Evolutionary conservation across 1,139 yeast genomes (phyloP), one percentile per base, ranked within the genome.

Genomic region (Saccharomyces pastorianus): DNA sequence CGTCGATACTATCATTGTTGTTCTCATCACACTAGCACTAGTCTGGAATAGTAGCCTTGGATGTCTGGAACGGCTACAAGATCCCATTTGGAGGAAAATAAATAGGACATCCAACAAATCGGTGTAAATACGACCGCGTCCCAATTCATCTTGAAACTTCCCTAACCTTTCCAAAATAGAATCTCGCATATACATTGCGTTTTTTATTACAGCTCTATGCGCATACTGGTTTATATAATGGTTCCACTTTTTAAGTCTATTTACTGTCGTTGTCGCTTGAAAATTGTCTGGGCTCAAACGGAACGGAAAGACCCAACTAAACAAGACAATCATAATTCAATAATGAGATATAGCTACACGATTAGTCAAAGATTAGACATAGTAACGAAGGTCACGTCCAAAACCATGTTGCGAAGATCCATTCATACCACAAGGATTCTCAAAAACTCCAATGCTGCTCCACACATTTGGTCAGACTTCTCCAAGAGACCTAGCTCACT

Each of bases 391-490:
- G 47, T 2, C 17, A 20, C 1, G 14, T 2, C 47, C 47, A 8
- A 1, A 27, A 9, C 47, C 17, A 57, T 59, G 61, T 50, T 57
- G 4, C 58, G 56, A 31, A 57, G 61, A 47, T 53, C 56, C 6
- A 48, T 58, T 25, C 60, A 57, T 47, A 54, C 53, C 26, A 44
- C 55, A n/a, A 53, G 52, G 8, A 31, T 49, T 13, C 38, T 51
- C 3, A 38, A 38, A 38, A 38, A 38, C n/a, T 38, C 42, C 23
- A 17, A 38, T 38, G 42, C 3, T 0, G 11, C 13, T 17, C 8
- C 23, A 17, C 42, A 38, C 11, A 38, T 38, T 38, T 64, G 68
- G 68, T 53, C 64, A 3, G 64, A 64, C 48, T 64, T 63, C 50
- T 53, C 61, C 3, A 48, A 53, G 7, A 62, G 68, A 50, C 53